Conservation (phyloP, 495 filamentous ascomycete species). For the Delitschia confertaspora region DNA sequence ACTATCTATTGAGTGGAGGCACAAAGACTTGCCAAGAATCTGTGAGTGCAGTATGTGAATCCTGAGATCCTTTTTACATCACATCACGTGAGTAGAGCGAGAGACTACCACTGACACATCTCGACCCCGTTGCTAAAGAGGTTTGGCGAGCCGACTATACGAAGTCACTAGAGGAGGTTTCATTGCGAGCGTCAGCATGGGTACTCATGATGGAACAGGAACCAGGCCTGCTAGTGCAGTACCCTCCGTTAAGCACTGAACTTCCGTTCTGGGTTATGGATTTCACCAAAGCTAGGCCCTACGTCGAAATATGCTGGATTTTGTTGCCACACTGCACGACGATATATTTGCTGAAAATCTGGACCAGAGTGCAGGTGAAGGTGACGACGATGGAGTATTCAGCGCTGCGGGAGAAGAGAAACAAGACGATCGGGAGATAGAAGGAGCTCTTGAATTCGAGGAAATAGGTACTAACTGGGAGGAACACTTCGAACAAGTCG, state of each 20-base stretch:
- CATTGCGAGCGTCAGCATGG: slow-evolving; percentile 3
- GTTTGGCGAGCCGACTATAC: slow-evolving; percentile 4
- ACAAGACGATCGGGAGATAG: background rate
- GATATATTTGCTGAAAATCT: background rate
- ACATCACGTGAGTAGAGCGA: too few relatives aligned
- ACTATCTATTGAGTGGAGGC: too few relatives aligned
- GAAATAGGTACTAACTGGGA: too few relatives aligned
- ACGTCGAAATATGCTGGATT: slow-evolving; percentile 5
- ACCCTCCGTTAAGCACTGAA: background rate
- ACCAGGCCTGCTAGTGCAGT: slow-evolving; percentile 1
- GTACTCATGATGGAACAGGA: slow-evolving; percentile 10
- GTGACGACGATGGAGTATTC: background rate
- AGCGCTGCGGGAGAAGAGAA: background rate
- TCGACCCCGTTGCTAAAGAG: background rate
- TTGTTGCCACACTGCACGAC: slow-evolving; percentile 6
- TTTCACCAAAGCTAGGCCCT: slow-evolving; percentile 1
- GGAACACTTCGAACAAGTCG: too few relatives aligned
- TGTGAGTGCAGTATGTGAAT: too few relatives aligned
- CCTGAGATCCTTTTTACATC: too few relatives aligned
- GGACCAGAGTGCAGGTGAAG: background rate
- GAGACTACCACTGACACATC: too few relatives aligned
- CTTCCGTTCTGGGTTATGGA: slow-evolving; percentile 6
- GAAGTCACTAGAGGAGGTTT: slow-evolving; percentile 4
- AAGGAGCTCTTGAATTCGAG: too few relatives aligned
- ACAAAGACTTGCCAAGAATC: too few relatives aligned